Evolutionary conservation across 2,329 filamentous ascomycete species (phyloP), one percentile per base, ranked within the genome.

Genomic region (Phaeosphaeria sp.): DNA sequence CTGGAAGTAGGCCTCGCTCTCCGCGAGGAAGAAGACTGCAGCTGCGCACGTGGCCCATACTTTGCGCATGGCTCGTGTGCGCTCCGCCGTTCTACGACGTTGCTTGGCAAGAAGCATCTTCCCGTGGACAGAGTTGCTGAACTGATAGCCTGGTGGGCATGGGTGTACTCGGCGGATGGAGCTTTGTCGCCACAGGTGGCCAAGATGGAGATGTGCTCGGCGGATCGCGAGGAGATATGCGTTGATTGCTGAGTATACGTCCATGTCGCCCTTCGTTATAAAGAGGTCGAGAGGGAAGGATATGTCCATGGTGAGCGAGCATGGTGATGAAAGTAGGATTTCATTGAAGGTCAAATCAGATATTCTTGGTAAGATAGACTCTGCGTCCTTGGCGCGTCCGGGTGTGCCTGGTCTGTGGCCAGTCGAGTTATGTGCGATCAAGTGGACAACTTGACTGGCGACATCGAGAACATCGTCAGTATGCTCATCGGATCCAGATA

Each of bases 1-100:
- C 75, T 97, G 94, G 45, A 98, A 87, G 69, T 96, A 98, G 2
- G 88, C 88, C 65, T 94, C 91, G 15, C 92, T 89, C 74, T 97
- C 93, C 0, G 91, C 92, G 3, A 98, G 82, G 66, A 98, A 91
- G 78, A 97, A 97, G 3, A 96, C 86, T 1, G 92, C 90, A 2
- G 93, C 91, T 70, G 91, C 93, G 66, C 91, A 90, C 0, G 92
- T 96, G 0, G 93, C 94, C 95, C 95, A 99, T 0, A 94, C 86
- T 61, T 88, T 90, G 17, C 95, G 87, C 84, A 96, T 90, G 0
- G 86, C 84, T 33, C 83, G 82, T 4, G 86, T 84, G 18, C 94
- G 85, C 17, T 80, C 73, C 24, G 87, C 86, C 64, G 88, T 86
- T 50, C 91, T 85, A 65, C 86, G 79, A 25, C 92, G 86, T 11